Evolutionary conservation across 768 basidiomycete species (phyloP), one percentile per base, ranked within the genome.

Genomic region (Obba rivulosa): DNA sequence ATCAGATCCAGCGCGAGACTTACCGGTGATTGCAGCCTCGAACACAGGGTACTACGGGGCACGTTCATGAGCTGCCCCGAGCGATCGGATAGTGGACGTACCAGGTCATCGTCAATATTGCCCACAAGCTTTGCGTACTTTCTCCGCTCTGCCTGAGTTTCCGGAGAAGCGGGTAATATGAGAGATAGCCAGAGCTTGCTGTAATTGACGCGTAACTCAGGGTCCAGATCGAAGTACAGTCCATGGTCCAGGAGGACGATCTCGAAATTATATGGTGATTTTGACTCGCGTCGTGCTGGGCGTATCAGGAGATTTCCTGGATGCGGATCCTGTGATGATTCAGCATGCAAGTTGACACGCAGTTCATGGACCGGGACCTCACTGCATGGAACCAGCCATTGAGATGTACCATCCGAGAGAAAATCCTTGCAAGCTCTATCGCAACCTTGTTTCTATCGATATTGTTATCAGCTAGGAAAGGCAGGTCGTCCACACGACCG

Each of bases 381-480:
- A 87, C 87, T 35, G 82, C 85, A 69, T 86, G 85, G 63, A 88
- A 88, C 80, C 85, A 92, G 16, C 94, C 94, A 62, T 95, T 90
- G 37, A 96, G 63, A 60, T 97, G 95, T 10, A 98, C 91, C 96
- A 98, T 97, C 60, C 81, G 84, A 43, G 80, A 87, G 62, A 97
- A 97, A 59, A 99, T 95, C 54, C 86, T 71, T 3, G 87, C 82
- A 18, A 99, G 74, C 66, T 98, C 93, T 46, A 95, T 70, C 1
- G 92, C 84, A 38, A 99, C 94, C 63, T 85, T 86, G 62, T 98
- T 99, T 45, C 95, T 76, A 66, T 99, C 92, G 53, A 99, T 97
- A 39, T 79, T 75, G 52, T 88, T 74, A 34, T 81, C 71, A 20
- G 86, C 84, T 13, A 99, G 76, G 62, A 91, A 99, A 34, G 73